Base-by-base conservation (phyloP, 2,329 filamentous ascomycete genomes). In the Pestalotiopsis sp. region DNA sequence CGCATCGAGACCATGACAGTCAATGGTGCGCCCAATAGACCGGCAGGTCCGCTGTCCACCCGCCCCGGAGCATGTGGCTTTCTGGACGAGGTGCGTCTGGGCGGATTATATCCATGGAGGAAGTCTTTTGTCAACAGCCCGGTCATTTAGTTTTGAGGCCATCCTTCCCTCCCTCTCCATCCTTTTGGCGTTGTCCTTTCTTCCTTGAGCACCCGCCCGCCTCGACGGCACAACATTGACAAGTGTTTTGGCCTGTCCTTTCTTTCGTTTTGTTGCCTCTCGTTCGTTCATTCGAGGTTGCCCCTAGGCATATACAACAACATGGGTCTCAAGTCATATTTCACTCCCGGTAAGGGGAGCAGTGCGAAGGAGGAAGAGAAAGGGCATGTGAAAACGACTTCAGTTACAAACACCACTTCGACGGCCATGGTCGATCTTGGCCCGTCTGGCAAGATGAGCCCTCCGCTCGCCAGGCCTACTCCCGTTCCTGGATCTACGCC, bases 251-350 rank as follows among this genome's bases (percentile, higher is more conserved):
- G n/a, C 20, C 20, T 52, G 45, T 52, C 31, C 27, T 39, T n/a
- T 62, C 59, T 36, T 36, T 62, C 27, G 27, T 39, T 23, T 14
- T 39, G 20, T 36, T 68, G 64, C 39, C 45, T 20, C 17, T 71
- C 68, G 41, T 59, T 70, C 68, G 45, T 70, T 70, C 64, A 49
- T 20, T 63, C 67, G 55, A 52, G 49, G 67, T 49, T 52, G 45
- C 31, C 64, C 64, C 58, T 66, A 69, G 68, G 68, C 63, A 65
- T 65, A 27, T 12, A 36, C 59, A 62, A 62, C 67, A 62, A 62
- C 67, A 80, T 80, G 79, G 69, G 75, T 69, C 67, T 80, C 72
- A 79, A 76, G 71, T 76, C 77, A 11, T 80, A 79, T 69, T 77
- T 80, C 64, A 71, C 75, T 59, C 78, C 78, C 20, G 74, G 75